phyloP scores from a whole-genome alignment of 2,329 filamentous ascomycete species.

The Tolypocladium tundrense region DNA sequence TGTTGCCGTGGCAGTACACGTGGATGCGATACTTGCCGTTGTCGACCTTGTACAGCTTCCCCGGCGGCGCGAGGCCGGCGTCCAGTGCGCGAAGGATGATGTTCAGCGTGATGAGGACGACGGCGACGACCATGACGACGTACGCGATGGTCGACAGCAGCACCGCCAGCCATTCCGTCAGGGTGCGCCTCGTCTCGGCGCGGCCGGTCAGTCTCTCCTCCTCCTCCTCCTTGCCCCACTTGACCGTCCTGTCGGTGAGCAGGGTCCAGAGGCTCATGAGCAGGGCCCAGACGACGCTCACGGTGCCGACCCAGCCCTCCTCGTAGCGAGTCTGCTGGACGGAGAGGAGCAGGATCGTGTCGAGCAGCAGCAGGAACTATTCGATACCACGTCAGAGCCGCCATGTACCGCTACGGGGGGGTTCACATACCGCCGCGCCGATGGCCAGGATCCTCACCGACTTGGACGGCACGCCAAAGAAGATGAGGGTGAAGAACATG shows the following conservation, averaged over 20 bases:
- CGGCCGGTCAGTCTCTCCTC: conserved; percentile 87
- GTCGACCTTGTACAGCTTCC: conserved; percentile 71
- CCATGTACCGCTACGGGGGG: conserved; percentile 11
- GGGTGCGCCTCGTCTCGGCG: conserved; percentile 69
- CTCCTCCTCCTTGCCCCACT: conserved; percentile 87
- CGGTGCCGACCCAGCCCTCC: conserved; percentile 86
- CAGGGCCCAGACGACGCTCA: conserved; percentile 71
- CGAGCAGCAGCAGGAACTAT: conserved; percentile 34
- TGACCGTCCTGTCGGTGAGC: conserved; percentile 68
- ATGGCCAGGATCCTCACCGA: conserved; percentile 65
- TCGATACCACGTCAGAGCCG: conserved; percentile 38
- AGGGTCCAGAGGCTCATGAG: conserved; percentile 73
- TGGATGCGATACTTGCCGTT: conserved; percentile 79
- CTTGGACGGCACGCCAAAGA: conserved; percentile 78
- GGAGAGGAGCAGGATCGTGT: conserved; percentile 69
- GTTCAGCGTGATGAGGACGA: conserved; percentile 67
- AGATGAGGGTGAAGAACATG: conserved; percentile 66
- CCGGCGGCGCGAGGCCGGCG: conserved; percentile 60
- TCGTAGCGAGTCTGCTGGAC: conserved; percentile 68
- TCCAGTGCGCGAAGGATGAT: conserved; percentile 74
- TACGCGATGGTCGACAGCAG: conserved; percentile 64
- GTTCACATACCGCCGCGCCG: conserved; percentile 40
- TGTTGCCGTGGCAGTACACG: conserved; percentile 69
- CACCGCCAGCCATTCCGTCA: conserved; percentile 78
- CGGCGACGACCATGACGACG: conserved; percentile 54